Evolutionary conservation across 805 yeast genomes (phyloP), one percentile per base, ranked within the genome.

Genomic region (Saturnispora zaruensis): DNA sequence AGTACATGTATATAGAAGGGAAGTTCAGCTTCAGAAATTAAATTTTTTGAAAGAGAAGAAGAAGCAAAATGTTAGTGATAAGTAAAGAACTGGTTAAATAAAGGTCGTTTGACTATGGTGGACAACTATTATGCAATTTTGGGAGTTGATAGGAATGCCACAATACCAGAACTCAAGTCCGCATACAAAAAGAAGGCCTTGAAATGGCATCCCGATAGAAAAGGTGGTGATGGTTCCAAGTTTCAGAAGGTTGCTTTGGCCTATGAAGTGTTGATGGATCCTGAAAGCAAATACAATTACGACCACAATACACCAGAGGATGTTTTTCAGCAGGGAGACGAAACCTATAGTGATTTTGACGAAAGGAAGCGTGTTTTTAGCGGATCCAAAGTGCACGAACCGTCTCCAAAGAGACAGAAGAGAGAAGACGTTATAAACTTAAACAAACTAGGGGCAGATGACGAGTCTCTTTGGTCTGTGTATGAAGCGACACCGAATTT

Each of bases 181-280:
- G 89, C 95, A 1, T 87, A 84, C 67, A 73, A 89, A 58, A 80
- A 78, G 59, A 74, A 80, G 57, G 95, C 95, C 3, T 73, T 86
- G 52, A 72, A 70, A 54, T 77, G 77, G 59, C 96, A 87, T 63
- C 96, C 96, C 0, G 96, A 87, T 62, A 87, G 87, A 13, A 28
- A 95, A 18, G 82, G 85, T 61, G 95, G 91, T 64, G 95, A 93
- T 40, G 76, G 78, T 6, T 97, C 76, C 46, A 81, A 82, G 60
- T 93, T 93, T 68, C 96, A 93, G 67, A 87, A 78, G 54, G 71
- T 77, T 40, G 75, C 78, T 21, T 79, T 77, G 57, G 91, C 91
- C 0, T 86, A 84, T 59, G 89, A 84, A 55, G 87, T 91, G 0
- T 70, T 93, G 53, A 83, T 84, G 59, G 91, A 93, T 64, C 71